Percentiles rank a stretch among this genome's conserved stretches.
Evolutionary conservation across 2,329 filamentous ascomycete genomes (phyloP).

Genomic region (Taxawa tesnikishii): DNA sequence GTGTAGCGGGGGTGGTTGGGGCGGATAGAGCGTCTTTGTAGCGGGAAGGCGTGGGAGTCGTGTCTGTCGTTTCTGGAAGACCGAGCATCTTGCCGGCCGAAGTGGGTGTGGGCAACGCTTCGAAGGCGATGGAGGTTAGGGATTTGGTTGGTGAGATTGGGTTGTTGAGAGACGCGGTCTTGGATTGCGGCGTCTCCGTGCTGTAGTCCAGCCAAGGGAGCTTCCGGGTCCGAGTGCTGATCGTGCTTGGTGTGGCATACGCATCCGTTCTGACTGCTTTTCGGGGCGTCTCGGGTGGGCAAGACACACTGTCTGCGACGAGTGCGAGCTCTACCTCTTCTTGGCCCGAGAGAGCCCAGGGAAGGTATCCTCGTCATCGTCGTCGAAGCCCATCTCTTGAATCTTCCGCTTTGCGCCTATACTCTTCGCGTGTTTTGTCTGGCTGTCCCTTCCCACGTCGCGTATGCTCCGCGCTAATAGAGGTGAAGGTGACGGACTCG

Average conservation of each 20-base stretch:
- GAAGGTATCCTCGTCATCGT: conserved; percentile 21
- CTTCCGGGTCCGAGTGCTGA: conserved; percentile 16
- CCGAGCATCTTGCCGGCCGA: conserved; percentile 8
- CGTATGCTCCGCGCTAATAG: conserved; percentile 14
- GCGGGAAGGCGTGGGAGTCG: conserved; percentile 22
- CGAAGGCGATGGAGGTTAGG: conserved; percentile 18
- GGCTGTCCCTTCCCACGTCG: conserved; percentile 11
- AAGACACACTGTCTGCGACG: conserved; percentile 9
- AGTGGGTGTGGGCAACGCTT: conserved; percentile 1
- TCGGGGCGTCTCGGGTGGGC: conserved; percentile 24
- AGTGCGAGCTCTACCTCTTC: conserved; percentile 20
- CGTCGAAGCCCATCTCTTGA: conserved; percentile 4
- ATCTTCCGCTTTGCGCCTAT: conserved; percentile 1
- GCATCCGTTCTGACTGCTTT: conserved; percentile 25
- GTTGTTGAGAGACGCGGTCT: conserved; percentile 3
- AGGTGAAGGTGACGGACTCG: neutral
- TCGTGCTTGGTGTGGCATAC: conserved; percentile 24
- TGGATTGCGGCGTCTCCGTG: conserved; percentile 6
- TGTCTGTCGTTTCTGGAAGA: conserved; percentile 8
- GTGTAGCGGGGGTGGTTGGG: conserved; percentile 1
- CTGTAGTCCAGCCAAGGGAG: conserved; percentile 26
- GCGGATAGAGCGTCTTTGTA: conserved; percentile 12
- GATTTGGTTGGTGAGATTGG: too few species aligned
- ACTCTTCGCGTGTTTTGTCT: neutral
- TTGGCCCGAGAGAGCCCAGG: conserved; percentile 18